These are phyloP conservation scores for Neovahlkampfia damariscottae DNA, from an alignment of 78 protist species.

Conservation along the genomic window DNA sequence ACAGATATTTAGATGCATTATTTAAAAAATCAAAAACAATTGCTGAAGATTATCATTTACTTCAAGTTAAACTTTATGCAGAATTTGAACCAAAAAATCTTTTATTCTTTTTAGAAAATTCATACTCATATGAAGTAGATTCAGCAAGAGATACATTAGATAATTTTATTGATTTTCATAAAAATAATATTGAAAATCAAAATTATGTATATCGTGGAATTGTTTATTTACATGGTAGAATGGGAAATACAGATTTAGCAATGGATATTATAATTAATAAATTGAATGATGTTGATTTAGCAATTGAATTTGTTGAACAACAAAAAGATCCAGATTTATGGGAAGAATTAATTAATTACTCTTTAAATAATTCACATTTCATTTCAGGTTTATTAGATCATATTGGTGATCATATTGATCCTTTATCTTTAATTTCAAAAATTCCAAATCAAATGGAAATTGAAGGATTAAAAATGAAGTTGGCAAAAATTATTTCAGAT, in stretches of 20 bases:
- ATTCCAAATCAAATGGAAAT: constrained; percentile 13
- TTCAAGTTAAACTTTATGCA: constrained; percentile 65
- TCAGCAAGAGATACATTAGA: constrained; percentile 30
- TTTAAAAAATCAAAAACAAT: constrained; percentile 44
- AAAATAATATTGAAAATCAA: background rate
- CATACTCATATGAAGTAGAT: constrained; percentile 27
- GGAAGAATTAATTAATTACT: constrained; percentile 60
- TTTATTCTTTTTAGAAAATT: constrained; percentile 32
- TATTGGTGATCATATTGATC: constrained; percentile 20
- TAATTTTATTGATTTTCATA: constrained; percentile 3
- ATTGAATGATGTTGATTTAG: constrained; percentile 44
- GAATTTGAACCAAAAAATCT: constrained; percentile 39
- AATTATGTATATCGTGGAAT: constrained; percentile 47
- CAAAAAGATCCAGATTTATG: constrained; percentile 74
- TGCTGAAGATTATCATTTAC: constrained; percentile 49
- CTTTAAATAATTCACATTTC: constrained; percentile 37
- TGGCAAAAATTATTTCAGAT: constrained; percentile 12
- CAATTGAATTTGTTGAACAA: constrained; percentile 51
- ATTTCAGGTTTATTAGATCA: constrained; percentile 13
- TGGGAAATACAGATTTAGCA: constrained; percentile 67
- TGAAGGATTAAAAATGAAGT: constrained; percentile 12
- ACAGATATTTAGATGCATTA: constrained; percentile 35
- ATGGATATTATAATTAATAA: constrained; percentile 59
- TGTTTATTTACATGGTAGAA: constrained; percentile 47
- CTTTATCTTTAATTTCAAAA: background rate